Evolutionary conservation across 352 stramenopile genomes (phyloP).

Genomic region (Blastocystis sp.): DNA sequence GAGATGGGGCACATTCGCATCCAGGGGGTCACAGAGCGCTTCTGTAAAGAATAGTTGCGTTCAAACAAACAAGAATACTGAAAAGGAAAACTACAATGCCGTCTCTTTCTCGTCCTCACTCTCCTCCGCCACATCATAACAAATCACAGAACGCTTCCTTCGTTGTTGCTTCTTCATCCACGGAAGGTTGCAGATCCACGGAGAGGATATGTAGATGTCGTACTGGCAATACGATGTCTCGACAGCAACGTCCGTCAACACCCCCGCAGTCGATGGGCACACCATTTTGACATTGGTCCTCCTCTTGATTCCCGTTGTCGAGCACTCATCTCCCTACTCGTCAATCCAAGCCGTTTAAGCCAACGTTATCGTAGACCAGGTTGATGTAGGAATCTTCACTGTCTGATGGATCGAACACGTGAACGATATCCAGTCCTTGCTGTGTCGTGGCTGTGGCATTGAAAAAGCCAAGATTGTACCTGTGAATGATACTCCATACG

Average conservation of each 20-base stretch:
- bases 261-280: slow-evolving; percentile 8
- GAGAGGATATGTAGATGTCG: slow-evolving; percentile 1
- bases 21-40: slow-evolving; percentile 14
- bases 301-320: slow-evolving; percentile 29
- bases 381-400: slow-evolving; percentile 27
- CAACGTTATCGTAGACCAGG: slow-evolving; percentile 34
- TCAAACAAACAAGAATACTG: slow-evolving; percentile 23
- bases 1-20: background rate
- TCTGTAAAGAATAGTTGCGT: background rate
- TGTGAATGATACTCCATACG: background rate
- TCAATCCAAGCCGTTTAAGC: background rate
- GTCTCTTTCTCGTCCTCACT: background rate
- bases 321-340: slow-evolving; percentile 43
- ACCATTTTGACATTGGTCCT: slow-evolving; percentile 30
- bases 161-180: slow-evolving; percentile 32
- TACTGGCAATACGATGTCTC: slow-evolving; percentile 36
- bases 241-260: background rate
- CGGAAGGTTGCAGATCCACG: slow-evolving; percentile 36
- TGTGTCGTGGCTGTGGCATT: background rate
- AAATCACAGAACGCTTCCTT: background rate
- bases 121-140: slow-evolving; percentile 18
- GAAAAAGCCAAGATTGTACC: slow-evolving; percentile 35
- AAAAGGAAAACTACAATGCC: background rate
- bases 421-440: slow-evolving; percentile 26
- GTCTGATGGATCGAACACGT: slow-evolving; percentile 12